These are phyloP conservation scores for Ammopiptanthus mongolicus DNA, from an alignment of 306 rosid species.

Conservation along the genomic window DNA sequence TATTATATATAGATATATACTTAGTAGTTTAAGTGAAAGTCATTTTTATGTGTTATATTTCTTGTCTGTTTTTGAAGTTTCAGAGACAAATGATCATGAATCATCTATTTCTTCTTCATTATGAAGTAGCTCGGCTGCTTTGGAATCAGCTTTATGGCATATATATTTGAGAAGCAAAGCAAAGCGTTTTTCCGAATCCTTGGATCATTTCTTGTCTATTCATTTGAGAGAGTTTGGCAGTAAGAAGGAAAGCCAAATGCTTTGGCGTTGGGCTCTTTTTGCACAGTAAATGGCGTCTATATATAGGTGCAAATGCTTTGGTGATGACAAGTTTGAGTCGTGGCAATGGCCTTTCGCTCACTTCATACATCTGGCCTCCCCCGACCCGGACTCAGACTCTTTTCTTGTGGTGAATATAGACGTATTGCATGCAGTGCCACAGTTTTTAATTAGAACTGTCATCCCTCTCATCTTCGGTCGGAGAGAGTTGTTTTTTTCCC, in stretches of 20 bases:
- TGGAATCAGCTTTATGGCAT: background rate
- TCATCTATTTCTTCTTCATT: background rate
- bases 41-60: background rate
- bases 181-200: background rate
- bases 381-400: no score
- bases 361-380: background rate
- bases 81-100: background rate
- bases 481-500: background rate
- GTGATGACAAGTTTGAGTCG: background rate
- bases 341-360: background rate
- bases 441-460: background rate
- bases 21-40: background rate
- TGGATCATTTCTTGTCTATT: background rate
- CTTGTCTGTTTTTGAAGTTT: background rate
- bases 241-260: background rate
- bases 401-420: background rate
- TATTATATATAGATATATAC: no score
- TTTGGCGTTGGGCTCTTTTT: background rate
- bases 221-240: background rate
- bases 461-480: background rate
- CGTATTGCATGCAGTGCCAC: background rate
- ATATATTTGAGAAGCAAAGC: background rate
- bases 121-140: background rate
- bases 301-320: background rate
- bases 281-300: background rate